Evolutionary conservation across 2,329 filamentous ascomycete species (phyloP), one percentile per base, ranked within the genome.

Genomic region (Neobulgaria alba): DNA sequence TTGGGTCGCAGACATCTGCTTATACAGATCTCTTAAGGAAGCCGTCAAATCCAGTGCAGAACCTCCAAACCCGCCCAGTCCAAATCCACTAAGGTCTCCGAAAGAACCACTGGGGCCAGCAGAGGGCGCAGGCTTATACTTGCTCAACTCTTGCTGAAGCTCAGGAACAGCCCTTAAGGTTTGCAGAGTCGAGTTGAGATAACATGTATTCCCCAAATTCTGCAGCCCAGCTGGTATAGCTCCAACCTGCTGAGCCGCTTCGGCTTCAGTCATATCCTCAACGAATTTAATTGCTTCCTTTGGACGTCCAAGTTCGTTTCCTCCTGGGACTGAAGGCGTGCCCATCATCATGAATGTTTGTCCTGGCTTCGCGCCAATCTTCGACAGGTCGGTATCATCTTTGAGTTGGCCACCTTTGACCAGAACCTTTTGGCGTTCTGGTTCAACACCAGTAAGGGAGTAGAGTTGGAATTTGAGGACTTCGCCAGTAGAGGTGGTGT

Each of bases 271-370:
- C 90, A 98, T 95, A 62, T 98, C 92, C 65, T 98, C 92, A 48
- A 94, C 66, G 56, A 98, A 98, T 63, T 85, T 92, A 57, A 89
- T 73, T 52, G 76, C 73, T 58, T 93, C 82, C 59, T 82, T 85
- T 21, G 92, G 92, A 38, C 82, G 78, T 45, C 81, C 69, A 20
- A 85, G 69, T n/a, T 68, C 65, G 12, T 68, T 64, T 23, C 64
- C 67, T 31, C 72, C 73, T 7, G 23, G 23, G 37, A 75, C 78
- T 10, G 76, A 78, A 15, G 90, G 84, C 3, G 86, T 92, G 29
- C 93, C 93, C 75, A 98, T 86, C 84, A 98, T 93, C 80, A 95
- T 94, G 61, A 98, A 85, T 16, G 71, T 75, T 63, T 94, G 86
- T 42, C 84, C 84, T 23, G 85, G 69, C 71, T 95, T 96, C 55